These are phyloP conservation scores for Cyberlindnera nakhonratchasimensis DNA, from an alignment of 805 yeast species.

Conservation along the genomic window DNA sequence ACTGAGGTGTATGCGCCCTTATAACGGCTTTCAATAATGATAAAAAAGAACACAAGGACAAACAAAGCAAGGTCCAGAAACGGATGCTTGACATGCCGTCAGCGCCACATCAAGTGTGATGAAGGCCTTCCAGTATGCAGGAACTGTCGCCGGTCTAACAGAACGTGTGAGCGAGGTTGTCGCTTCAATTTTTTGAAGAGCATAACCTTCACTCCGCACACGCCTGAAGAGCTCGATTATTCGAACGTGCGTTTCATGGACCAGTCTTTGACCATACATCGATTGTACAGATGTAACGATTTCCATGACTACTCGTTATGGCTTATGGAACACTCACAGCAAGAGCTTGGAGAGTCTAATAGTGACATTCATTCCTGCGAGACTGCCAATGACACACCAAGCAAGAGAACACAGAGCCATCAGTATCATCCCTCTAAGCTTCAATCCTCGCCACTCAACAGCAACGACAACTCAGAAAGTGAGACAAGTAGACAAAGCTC, in stretches of 20 bases:
- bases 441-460: not conserved
- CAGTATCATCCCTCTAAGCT: not conserved
- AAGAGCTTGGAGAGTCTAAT: slow-evolving; percentile 22
- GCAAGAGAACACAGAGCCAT: no score
- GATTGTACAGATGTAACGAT: slow-evolving; percentile 13
- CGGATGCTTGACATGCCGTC: slow-evolving; percentile 59
- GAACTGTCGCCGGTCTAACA: slow-evolving; percentile 46
- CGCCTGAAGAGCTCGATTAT: not conserved
- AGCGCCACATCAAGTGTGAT: slow-evolving; percentile 61
- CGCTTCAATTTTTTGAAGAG: slow-evolving; percentile 42
- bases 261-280: slow-evolving; percentile 23
- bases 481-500: slow-evolving; percentile 13
- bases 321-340: slow-evolving; percentile 14
- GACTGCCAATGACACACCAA: slow-evolving; percentile 1
- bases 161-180: slow-evolving; percentile 45
- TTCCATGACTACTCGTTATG: slow-evolving; percentile 22
- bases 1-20: not conserved
- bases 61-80: slow-evolving; percentile 27
- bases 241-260: slow-evolving; percentile 15
- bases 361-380: slow-evolving; percentile 14
- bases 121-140: slow-evolving; percentile 53
- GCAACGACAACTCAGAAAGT: slow-evolving; percentile 12
- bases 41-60: slow-evolving; percentile 6
- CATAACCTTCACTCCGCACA: slow-evolving; percentile 16
- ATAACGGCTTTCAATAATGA: not conserved